Conservation (phyloP, 345 rosid species). For the Citrus unshiu region DNA sequence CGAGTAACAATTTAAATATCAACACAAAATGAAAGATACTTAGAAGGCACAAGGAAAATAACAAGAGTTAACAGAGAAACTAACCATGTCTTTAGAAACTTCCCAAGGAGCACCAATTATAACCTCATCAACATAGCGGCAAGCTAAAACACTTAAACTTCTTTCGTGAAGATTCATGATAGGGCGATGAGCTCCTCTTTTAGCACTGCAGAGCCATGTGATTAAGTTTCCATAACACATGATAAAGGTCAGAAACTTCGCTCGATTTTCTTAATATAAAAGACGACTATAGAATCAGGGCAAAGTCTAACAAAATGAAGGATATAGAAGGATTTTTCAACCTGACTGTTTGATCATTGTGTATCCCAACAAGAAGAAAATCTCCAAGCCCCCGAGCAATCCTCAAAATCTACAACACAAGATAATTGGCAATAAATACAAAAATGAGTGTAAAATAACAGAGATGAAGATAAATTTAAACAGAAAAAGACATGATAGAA, state of each 20-base stretch:
- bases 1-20: background rate
- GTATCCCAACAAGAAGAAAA: constrained; percentile 76
- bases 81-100: constrained; percentile 66
- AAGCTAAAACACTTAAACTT: constrained; percentile 74
- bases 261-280: background rate
- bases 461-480: background rate
- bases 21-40: background rate
- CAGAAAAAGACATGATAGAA: background rate
- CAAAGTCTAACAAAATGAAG: background rate
- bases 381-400: constrained; percentile 71
- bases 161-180: constrained; percentile 84
- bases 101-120: constrained; percentile 81
- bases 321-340: constrained; percentile 10
- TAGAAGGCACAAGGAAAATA: background rate
- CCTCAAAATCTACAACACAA: constrained; percentile 45
- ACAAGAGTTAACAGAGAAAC: constrained; percentile 16
- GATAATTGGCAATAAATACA: background rate
- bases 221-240: background rate
- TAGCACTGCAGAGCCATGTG: constrained; percentile 43
- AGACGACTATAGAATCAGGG: background rate
- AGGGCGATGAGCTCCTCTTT: constrained; percentile 69
- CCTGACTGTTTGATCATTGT: constrained; percentile 70
- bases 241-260: background rate
- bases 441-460: background rate
- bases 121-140: constrained; percentile 77